These are phyloP conservation scores for Oryza brachyantha DNA, from an alignment of 176 grass and related monocot genomes.

Conservation along the genomic window DNA sequence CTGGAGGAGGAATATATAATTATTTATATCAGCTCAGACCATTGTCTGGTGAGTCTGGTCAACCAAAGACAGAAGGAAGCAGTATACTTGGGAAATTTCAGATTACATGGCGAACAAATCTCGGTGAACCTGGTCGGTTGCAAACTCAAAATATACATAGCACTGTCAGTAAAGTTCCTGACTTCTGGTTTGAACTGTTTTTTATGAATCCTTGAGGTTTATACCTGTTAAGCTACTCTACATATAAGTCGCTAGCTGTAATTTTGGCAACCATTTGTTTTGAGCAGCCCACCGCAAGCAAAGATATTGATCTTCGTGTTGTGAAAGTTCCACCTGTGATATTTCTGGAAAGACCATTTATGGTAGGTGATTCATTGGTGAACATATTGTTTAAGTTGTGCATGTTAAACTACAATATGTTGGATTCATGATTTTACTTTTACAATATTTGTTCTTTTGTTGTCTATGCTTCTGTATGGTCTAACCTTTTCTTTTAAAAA, in stretches of 20 bases:
- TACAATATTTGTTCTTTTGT: not conserved
- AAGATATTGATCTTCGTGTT: conserved; percentile 69
- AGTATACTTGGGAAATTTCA: conserved; percentile 99
- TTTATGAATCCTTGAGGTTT: not conserved
- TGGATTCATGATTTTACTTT: too few species aligned
- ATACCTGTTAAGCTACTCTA: conserved; percentile 11
- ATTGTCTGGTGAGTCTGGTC: conserved; percentile 51
- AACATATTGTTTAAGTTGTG: not conserved
- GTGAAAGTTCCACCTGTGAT: conserved; percentile 67
- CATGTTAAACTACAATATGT: conserved; percentile 5
- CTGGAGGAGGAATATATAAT: conserved; percentile 95
- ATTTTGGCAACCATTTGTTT: conserved; percentile 28
- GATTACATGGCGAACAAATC: conserved; percentile 96
- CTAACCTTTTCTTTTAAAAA: conserved; percentile 1
- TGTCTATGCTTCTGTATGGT: not conserved
- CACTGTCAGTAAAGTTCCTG: conserved; percentile 59
- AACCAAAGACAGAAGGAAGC: conserved; percentile 59
- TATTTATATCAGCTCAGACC: conserved; percentile 80
- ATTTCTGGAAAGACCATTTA: conserved; percentile 75
- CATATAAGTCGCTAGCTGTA: not conserved
- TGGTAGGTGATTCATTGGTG: conserved; percentile 48
- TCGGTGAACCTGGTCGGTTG: conserved; percentile 94
- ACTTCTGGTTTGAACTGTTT: conserved; percentile 8
- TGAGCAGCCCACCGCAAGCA: conserved; percentile 65
- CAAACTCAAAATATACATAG: conserved; percentile 97